These are phyloP conservation scores for Yamadazyma philogaea DNA, from an alignment of 805 yeast species.

Conservation along the genomic window DNA sequence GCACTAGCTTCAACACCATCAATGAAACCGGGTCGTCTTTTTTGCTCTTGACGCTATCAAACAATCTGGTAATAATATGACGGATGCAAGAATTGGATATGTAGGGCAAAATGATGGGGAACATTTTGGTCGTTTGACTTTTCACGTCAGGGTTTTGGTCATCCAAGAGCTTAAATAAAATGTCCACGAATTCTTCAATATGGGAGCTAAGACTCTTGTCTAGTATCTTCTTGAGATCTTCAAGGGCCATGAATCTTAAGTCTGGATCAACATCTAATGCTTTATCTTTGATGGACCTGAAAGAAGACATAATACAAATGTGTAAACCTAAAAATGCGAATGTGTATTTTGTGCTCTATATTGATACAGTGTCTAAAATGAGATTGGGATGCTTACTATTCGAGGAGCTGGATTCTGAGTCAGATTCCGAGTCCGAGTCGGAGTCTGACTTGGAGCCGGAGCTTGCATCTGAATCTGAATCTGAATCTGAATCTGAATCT, in stretches of 20 bases:
- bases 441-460: conserved; percentile 6
- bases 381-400: conserved; percentile 8
- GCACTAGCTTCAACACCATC: conserved; percentile 48
- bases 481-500: conserved; percentile 2
- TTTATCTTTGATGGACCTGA: conserved; percentile 33
- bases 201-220: conserved; percentile 22
- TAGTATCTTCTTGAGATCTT: conserved; percentile 57
- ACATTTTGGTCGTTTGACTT: conserved; percentile 65
- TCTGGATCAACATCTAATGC: conserved; percentile 75
- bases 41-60: conserved; percentile 17
- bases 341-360: conserved; percentile 5
- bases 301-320: conserved; percentile 1
- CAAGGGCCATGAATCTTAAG: conserved; percentile 79
- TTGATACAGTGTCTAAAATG: conserved; percentile 7
- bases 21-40: conserved; percentile 42
- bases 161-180: conserved; percentile 43
- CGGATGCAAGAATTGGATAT: conserved; percentile 29
- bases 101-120: conserved; percentile 30
- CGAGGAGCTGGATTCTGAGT: conserved; percentile 5
- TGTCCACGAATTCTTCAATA: conserved; percentile 35
- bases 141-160: conserved; percentile 73
- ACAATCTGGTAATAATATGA: conserved; percentile 30
- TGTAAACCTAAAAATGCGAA: conserved; percentile 6
- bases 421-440: conserved; percentile 1
- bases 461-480: not conserved